Evolutionary conservation across 2,329 filamentous ascomycete genomes (phyloP).

Genomic region (Thelonectria discophora): DNA sequence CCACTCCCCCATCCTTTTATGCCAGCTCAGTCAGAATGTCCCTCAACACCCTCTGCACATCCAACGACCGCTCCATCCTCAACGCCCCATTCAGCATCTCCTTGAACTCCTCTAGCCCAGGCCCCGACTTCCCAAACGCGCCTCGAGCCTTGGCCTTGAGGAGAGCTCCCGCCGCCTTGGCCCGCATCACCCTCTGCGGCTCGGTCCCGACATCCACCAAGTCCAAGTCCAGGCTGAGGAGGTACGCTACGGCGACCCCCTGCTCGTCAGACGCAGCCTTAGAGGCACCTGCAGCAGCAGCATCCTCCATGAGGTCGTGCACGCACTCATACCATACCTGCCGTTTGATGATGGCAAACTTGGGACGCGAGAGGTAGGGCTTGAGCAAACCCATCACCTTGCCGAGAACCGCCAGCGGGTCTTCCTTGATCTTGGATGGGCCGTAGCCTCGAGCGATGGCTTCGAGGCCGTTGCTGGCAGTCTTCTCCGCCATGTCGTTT

Average conservation of each 20-base stretch:
- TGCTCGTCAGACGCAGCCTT: constrained; percentile 32
- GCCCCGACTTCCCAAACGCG: constrained; percentile 49
- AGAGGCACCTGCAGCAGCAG: constrained; percentile 40
- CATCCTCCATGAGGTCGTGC: constrained; percentile 57
- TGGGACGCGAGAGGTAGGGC: constrained; percentile 50
- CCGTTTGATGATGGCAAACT: constrained; percentile 56
- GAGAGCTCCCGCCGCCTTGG: constrained; percentile 55
- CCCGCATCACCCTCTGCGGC: constrained; percentile 58
- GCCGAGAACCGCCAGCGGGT: constrained; percentile 50
- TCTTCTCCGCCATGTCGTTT: constrained; percentile 54
- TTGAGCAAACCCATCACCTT: constrained; percentile 52
- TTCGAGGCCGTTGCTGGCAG: constrained; percentile 60
- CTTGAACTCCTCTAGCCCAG: constrained; percentile 44
- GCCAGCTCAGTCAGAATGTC: constrained; percentile 47
- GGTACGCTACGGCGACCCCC: constrained; percentile 48
- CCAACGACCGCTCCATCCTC: constrained; percentile 54
- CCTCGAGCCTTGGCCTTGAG: constrained; percentile 54
- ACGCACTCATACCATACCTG: constrained; percentile 63
- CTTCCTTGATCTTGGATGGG: constrained; percentile 48
- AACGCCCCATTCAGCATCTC: constrained; percentile 48
- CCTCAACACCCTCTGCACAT: constrained; percentile 56
- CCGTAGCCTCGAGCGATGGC: constrained; percentile 61
- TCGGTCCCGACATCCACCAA: constrained; percentile 59
- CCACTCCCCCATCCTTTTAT: constrained; percentile 3
- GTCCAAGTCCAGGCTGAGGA: constrained; percentile 58